Base-by-base conservation (phyloP, 305 asterid species). In the Striga hermonthica region DNA sequence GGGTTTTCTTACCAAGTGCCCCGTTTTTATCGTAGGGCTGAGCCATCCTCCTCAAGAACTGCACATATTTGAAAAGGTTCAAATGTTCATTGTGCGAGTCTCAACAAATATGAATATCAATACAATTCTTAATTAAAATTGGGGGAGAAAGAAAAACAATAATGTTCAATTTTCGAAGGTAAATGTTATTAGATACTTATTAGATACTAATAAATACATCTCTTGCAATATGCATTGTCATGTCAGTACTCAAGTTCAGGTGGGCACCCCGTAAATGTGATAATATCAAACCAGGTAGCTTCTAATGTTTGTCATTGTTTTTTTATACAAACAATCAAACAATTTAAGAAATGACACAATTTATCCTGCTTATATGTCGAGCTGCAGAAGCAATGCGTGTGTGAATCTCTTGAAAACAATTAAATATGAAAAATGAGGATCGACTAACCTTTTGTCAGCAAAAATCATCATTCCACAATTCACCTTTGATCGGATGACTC, bases 381-480 rank as follows among this genome's bases (percentile, higher is more conserved):
- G 31, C 31, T 22, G 2, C 31, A 22, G 31, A 22, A 22, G 31
- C 31, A 0, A 22, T 22, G 31, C 31, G 31, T 22, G 31, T 22
- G 31, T 22, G 31, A 22, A 22, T 22, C 31, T 22, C 31, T 22
- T 22, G 1, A 22, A 22, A 22, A 22, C 31, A 22, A 2, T 22
- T 0, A 22, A 22, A 22, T 22, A 2, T 22, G 31, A 10, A 45
- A 45, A 45, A 45, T 5, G 9, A 45, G 66, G 45, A 67, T 68
- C 9, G 9, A 69, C 76, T 45, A 66, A 90, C 98, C 97, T 93
- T 79, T 93, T 90, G 84, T 87, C 97, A 52, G 97, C 98, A 79
- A 93, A 93, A 55, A 93, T 90, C 98, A 93, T 93, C 97, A 93
- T 93, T 72, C 98, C 97, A 72, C 90, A 93, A 83, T 93, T 97